These are phyloP conservation scores for Euphrasia confusa DNA, from an alignment of 257 asterid genomes.

Conservation along the genomic window DNA sequence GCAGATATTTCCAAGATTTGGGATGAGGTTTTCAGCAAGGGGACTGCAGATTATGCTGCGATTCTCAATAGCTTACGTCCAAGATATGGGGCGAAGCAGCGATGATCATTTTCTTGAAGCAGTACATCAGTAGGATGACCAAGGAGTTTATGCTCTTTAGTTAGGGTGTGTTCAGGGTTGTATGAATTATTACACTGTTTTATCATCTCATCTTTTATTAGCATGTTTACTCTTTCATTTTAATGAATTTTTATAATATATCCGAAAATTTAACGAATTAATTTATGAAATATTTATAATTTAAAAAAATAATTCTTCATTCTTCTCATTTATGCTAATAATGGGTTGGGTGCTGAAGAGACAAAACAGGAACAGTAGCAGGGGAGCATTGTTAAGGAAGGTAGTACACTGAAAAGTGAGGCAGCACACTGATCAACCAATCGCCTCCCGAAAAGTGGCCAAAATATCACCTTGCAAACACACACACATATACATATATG, in stretches of 20 bases:
- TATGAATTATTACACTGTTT: too few species aligned
- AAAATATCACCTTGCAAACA: neutral
- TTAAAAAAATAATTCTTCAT: too few species aligned
- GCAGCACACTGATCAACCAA: slow-evolving; percentile 17
- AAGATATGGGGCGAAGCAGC: slow-evolving; percentile 40
- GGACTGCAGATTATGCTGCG: slow-evolving; percentile 33
- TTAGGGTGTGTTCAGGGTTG: too few species aligned
- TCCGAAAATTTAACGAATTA: too few species aligned
- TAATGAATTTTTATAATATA: too few species aligned
- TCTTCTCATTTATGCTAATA: too few species aligned
- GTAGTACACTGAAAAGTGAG: neutral
- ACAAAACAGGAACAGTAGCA: neutral
- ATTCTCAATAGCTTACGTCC: slow-evolving; percentile 39
- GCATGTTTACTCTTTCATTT: too few species aligned
- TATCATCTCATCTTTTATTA: too few species aligned
- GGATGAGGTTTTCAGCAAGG: slow-evolving; percentile 67
- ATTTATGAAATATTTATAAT: too few species aligned
- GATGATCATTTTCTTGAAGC: slow-evolving; percentile 21
- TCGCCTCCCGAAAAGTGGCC: slow-evolving; percentile 28
- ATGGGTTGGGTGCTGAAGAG: neutral
- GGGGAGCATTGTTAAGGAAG: neutral
- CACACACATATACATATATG: neutral
- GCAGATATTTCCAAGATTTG: slow-evolving; percentile 64
- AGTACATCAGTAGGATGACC: neutral
- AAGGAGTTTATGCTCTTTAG: too few species aligned